Conservation (phyloP, 768 basidiomycete genomes). For the Boletus rufocinnamomeus region DNA sequence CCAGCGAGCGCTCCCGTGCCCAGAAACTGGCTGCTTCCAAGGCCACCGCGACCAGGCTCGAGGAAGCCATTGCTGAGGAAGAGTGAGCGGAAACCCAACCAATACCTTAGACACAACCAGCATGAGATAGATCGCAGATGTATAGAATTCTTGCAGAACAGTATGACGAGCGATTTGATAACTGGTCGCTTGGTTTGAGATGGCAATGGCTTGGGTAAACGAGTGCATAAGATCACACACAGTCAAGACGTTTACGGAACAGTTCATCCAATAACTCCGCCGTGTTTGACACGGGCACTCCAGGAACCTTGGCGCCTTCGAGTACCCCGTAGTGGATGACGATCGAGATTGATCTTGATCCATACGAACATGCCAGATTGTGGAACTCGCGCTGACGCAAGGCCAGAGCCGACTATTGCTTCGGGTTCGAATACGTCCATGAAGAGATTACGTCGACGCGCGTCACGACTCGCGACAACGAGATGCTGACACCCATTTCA, state of each 20-base stretch:
- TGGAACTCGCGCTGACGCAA: constrained; percentile 35
- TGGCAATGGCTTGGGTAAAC: neutral
- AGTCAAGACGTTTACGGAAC: constrained; percentile 43
- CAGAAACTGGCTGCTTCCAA: constrained; percentile 42
- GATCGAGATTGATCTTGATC: constrained; percentile 47
- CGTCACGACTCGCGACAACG: constrained; percentile 50
- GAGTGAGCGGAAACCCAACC: constrained; percentile 16
- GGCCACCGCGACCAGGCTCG: constrained; percentile 29
- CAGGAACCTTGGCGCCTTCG: constrained; percentile 19
- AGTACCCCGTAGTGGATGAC: constrained; percentile 41
- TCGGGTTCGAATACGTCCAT: constrained; percentile 40
- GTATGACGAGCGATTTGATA: neutral
- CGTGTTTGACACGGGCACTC: constrained; percentile 39
- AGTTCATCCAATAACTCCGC: constrained; percentile 50
- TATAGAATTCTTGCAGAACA: constrained; percentile 3
- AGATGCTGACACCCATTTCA: constrained; percentile 44
- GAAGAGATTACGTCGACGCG: constrained; percentile 50
- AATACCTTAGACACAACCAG: neutral
- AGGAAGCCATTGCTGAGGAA: constrained; percentile 31
- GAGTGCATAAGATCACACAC: constrained; percentile 13
- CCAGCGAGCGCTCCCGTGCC: constrained; percentile 66
- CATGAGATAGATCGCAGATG: neutral
- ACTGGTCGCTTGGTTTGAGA: neutral
- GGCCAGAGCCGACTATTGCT: constrained; percentile 38
- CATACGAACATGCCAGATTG: constrained; percentile 60